A percentile compares a stretch with the other conserved stretches of the same genome.
These are phyloP conservation scores for Letharia columbiana DNA, from an alignment of 495 filamentous ascomycete genomes.

Conservation along the genomic window DNA sequence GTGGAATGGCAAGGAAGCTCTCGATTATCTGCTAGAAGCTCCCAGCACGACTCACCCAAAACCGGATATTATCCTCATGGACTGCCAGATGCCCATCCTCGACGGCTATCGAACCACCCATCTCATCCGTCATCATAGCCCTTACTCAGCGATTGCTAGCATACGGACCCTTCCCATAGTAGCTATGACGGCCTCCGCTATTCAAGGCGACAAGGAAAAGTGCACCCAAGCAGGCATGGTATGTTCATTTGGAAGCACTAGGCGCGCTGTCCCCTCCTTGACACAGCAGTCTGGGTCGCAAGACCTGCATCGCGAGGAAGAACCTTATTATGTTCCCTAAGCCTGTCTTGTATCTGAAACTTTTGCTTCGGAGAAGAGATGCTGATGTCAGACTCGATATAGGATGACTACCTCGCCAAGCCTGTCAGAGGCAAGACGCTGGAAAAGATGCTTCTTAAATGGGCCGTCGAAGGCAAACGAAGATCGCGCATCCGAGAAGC, in stretches of 20 bases:
- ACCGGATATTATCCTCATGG: slow-evolving; percentile 80
- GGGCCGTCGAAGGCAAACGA: slow-evolving; percentile 29
- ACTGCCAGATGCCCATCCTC: slow-evolving; percentile 76
- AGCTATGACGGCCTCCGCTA: slow-evolving; percentile 75
- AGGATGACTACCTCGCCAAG: slow-evolving; percentile 71
- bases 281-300: neutral
- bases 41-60: slow-evolving; percentile 31
- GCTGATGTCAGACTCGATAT: neutral
- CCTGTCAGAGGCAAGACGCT: slow-evolving; percentile 60
- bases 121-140: slow-evolving; percentile 53
- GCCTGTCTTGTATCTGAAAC: neutral
- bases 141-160: slow-evolving; percentile 43
- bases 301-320: neutral
- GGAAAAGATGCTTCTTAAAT: slow-evolving; percentile 63
- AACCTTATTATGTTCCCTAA: neutral
- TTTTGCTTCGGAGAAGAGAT: neutral
- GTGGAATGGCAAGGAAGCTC: slow-evolving; percentile 68
- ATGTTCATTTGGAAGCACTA: neutral
- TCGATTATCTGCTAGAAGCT: slow-evolving; percentile 51
- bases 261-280: neutral
- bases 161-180: slow-evolving; percentile 58
- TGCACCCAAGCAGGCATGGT: slow-evolving; percentile 65
- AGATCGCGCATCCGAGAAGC: slow-evolving; percentile 7
- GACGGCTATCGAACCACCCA: slow-evolving; percentile 72
- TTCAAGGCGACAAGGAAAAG: slow-evolving; percentile 73